These are phyloP conservation scores for Macrophomina tecta DNA, from an alignment of 2,329 filamentous ascomycete genomes.

Conservation along the genomic window DNA sequence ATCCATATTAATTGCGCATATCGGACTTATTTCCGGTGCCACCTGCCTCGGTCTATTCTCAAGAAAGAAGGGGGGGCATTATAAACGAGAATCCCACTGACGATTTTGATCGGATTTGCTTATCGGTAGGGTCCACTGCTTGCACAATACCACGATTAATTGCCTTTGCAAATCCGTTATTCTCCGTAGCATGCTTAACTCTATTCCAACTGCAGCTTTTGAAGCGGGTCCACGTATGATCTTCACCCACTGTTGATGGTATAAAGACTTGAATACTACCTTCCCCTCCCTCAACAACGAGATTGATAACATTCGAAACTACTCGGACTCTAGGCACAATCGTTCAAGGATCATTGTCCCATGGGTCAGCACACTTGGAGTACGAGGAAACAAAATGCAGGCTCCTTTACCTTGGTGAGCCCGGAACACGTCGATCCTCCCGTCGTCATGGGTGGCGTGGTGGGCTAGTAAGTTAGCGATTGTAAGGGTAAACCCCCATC, in stretches of 20 bases:
- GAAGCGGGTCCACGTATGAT: not conserved
- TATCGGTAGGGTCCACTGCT: constrained; percentile 7
- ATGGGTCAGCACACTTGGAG: no score
- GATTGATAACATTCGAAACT: not conserved
- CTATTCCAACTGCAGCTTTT: not conserved
- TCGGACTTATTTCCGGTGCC: not conserved
- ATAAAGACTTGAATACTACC: not conserved
- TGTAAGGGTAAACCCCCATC: no score
- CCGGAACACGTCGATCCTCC: no score
- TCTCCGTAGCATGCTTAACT: constrained; percentile 6
- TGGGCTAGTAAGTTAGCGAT: no score
- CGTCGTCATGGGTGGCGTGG: no score
- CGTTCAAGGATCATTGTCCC: no score
- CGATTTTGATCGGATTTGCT: not conserved
- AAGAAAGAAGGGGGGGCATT: not conserved
- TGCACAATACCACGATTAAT: not conserved
- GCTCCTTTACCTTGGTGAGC: no score
- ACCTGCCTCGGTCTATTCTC: not conserved
- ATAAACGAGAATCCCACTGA: not conserved
- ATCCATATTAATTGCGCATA: not conserved
- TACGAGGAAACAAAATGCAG: no score
- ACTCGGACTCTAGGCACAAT: no score
- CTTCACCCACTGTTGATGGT: not conserved
- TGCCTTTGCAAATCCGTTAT: not conserved
- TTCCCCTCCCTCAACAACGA: not conserved